Percentiles rank a stretch among this genome's conserved stretches.
These are phyloP conservation scores for Mucor mucedo DNA, from an alignment of 371 early-diverging fungal genomes.

Conservation along the genomic window DNA sequence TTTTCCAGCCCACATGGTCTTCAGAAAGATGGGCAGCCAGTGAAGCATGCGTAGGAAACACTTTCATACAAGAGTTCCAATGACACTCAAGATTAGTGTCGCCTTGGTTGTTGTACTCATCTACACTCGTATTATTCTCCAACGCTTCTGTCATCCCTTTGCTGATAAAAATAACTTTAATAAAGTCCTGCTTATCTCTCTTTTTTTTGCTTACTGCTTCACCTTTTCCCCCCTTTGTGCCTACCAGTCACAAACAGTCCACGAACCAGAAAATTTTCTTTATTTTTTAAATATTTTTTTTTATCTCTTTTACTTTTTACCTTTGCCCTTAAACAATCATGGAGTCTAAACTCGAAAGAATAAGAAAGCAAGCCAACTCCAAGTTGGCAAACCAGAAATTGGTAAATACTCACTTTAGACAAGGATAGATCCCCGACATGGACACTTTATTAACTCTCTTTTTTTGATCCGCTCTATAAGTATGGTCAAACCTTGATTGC, in stretches of 20 bases:
- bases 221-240: too few species aligned
- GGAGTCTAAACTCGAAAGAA: conserved; percentile 58
- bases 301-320: not conserved
- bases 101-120: not conserved
- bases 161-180: too few species aligned
- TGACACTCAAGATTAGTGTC: conserved; percentile 38
- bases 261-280: conserved; percentile 27
- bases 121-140: not conserved
- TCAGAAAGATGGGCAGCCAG: conserved; percentile 64
- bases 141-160: not conserved
- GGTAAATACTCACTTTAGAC: conserved; percentile 31
- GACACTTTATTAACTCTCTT: not conserved
- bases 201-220: not conserved
- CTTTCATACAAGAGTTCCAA: conserved; percentile 55
- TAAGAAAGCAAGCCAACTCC: conserved; percentile 72
- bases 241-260: conserved; percentile 39
- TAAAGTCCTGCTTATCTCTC: too few species aligned
- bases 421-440: not conserved
- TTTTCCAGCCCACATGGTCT: conserved; percentile 73
- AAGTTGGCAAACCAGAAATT: conserved; percentile 86
- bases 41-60: conserved; percentile 45
- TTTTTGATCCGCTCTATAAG: conserved; percentile 23
- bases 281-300: not conserved
- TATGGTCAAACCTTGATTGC: conserved; percentile 82
- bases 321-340: conserved; percentile 23